phyloP scores from a whole-genome alignment of 305 asterid species.

The Fraxinus platypoda region DNA sequence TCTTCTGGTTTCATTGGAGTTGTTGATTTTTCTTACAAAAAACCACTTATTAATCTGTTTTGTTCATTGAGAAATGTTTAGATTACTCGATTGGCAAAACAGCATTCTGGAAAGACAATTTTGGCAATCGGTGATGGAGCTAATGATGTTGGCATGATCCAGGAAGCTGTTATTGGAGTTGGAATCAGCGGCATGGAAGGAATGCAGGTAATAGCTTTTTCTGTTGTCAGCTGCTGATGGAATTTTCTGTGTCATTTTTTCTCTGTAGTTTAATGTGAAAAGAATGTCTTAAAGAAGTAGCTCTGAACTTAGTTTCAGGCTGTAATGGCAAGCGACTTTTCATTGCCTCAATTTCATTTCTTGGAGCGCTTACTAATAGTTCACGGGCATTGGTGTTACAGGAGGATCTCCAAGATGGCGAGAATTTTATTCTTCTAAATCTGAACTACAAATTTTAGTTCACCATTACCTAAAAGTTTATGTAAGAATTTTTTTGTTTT shows the following conservation, averaged over 20 bases:
- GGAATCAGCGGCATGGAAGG: constrained; percentile 96
- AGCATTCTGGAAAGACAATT: constrained; percentile 66
- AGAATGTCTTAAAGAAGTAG: neutral
- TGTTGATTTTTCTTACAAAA: neutral
- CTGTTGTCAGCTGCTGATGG: neutral
- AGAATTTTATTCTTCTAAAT: neutral
- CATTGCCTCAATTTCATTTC: constrained; percentile 77
- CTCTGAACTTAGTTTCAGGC: constrained; percentile 45
- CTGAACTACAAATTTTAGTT: neutral
- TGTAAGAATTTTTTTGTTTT: neutral
- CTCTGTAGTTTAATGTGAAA: neutral
- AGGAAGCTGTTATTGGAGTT: constrained; percentile 89
- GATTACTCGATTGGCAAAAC: constrained; percentile 75
- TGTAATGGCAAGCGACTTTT: constrained; percentile 87
- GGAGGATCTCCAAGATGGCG: constrained; percentile 80
- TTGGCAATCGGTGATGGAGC: constrained; percentile 94
- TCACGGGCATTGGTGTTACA: constrained; percentile 92
- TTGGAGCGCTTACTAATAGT: constrained; percentile 71
- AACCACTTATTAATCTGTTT: neutral
- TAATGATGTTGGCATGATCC: constrained; percentile 92
- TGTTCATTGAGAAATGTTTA: constrained; percentile 14
- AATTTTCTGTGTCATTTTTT: neutral
- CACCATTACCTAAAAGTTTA: neutral
- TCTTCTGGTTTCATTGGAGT: neutral
- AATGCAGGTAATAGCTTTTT: constrained; percentile 56